phyloP scores from a whole-genome alignment of 2,329 filamentous ascomycete genomes.

The Mollisia scopiformis region DNA sequence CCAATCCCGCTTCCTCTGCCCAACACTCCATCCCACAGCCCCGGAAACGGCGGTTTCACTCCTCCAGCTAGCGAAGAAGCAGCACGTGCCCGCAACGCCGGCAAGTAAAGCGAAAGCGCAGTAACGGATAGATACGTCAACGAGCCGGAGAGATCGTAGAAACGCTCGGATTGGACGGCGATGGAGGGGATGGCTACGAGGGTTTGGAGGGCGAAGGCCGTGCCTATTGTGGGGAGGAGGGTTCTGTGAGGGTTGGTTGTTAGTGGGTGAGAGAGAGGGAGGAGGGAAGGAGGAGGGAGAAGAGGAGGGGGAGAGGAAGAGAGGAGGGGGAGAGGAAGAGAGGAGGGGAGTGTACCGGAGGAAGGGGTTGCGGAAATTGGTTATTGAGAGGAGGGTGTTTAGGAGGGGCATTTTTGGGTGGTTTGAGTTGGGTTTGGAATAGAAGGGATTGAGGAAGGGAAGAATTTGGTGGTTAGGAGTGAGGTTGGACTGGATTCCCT shows the following conservation, averaged over 20 bases:
- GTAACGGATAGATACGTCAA: constrained; percentile 68
- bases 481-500: background rate
- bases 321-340: background rate
- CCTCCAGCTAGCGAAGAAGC: constrained; percentile 47
- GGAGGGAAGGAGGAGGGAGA: background rate
- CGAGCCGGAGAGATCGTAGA: constrained; percentile 70
- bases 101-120: constrained; percentile 62
- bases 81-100: constrained; percentile 56
- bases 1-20: constrained; percentile 44
- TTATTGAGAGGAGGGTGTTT: constrained; percentile 57
- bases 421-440: no score
- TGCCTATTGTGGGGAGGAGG: constrained; percentile 61
- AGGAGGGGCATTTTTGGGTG: constrained; percentile 36
- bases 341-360: constrained; percentile 43
- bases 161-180: constrained; percentile 61
- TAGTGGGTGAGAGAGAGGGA: background rate
- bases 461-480: background rate
- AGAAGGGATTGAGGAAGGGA: background rate
- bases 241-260: constrained; percentile 45
- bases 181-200: constrained; percentile 66
- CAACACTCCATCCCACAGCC: constrained; percentile 49
- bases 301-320: background rate
- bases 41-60: constrained; percentile 47
- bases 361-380: constrained; percentile 64
- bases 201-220: constrained; percentile 66